Evolutionary conservation across 2,329 filamentous ascomycete species (phyloP), one percentile per base, ranked within the genome.

Genomic region (Phaeosphaeria sp.): DNA sequence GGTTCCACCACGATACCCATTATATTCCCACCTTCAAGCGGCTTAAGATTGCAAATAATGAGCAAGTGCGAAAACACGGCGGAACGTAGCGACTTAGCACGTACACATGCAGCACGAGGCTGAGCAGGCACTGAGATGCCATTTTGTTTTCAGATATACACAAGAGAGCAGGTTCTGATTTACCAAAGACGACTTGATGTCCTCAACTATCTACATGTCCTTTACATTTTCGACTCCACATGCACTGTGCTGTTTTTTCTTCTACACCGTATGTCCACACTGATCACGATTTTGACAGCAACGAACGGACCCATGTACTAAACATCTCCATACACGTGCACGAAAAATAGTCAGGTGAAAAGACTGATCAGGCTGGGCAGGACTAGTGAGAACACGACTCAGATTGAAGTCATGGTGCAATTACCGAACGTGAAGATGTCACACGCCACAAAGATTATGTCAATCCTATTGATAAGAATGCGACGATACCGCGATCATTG

Each of bases 1-100:
- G 66, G 67, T 67, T 68, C 65, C 63, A 68, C 61, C 59, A 75
- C 71, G 73, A 76, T 76, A 76, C 73, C 73, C 73, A 76, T 73
- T 74, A 70, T 66, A 71, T 67, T 62, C 61, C 57, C 59, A 62
- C 55, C 39, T 58, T 70, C 63, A 52, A 64, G 62, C 59, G 63
- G 66, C 58, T 60, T 63, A 64, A 66, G 62, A 69, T 63, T 68
- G 66, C 58, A 63, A 60, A 62, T 61, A 61, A 66, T 57, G 58
- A 66, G 58, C 62, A 43, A 44, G 61, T 64, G 66, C 57, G 63
- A 62, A 66, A 46, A 56, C 20, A 65, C 52, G 54, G 60, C 54
- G 60, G 58, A 58, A 58, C 42, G 56, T 41, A 59, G 52, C 22
- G 52, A 56, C 23, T 56, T 49, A 54, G 59, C 53, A 63, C 54